Percentiles rank a stretch among this genome's conserved stretches.
phyloP scores from a whole-genome alignment of 2,329 filamentous ascomycete species.

The Fusarium sp. region DNA sequence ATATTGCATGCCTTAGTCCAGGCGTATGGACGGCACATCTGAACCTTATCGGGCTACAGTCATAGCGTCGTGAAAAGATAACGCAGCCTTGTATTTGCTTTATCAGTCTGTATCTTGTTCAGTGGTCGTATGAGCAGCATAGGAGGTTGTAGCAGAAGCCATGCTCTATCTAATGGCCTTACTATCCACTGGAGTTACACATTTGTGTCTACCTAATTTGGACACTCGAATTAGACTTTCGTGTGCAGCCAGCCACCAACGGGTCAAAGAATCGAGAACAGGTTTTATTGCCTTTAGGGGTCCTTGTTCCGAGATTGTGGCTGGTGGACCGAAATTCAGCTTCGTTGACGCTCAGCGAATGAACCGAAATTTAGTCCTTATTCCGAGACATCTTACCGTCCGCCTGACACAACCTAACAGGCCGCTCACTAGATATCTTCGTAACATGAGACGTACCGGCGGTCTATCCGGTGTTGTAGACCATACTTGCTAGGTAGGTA shows the following conservation, averaged over 20 bases:
- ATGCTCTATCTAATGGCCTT: neutral
- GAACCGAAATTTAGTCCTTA: neutral
- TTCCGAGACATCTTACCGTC: neutral
- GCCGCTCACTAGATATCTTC: neutral
- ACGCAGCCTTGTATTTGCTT: neutral
- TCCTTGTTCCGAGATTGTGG: neutral
- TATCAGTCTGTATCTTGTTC: neutral
- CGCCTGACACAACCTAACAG: neutral
- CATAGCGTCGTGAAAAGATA: neutral
- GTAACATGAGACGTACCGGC: neutral
- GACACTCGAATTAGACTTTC: neutral
- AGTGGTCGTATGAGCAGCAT: neutral
- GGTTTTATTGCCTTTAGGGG: neutral
- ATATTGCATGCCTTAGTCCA: neutral
- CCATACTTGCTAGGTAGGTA: neutral
- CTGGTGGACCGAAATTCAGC: neutral
- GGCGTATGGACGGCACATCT: neutral
- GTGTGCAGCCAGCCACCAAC: neutral
- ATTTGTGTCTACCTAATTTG: neutral
- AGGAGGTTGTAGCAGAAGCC: neutral
- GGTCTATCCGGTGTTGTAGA: neutral
- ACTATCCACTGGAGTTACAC: neutral
- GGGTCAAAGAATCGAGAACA: neutral
- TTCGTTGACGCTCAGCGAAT: neutral
- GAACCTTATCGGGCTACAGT: conserved; percentile 4